A percentile compares a stretch with the other conserved stretches of the same genome.
phyloP scores from a whole-genome alignment of 2,329 filamentous ascomycete genomes.

The Coniochaeta sp. region DNA sequence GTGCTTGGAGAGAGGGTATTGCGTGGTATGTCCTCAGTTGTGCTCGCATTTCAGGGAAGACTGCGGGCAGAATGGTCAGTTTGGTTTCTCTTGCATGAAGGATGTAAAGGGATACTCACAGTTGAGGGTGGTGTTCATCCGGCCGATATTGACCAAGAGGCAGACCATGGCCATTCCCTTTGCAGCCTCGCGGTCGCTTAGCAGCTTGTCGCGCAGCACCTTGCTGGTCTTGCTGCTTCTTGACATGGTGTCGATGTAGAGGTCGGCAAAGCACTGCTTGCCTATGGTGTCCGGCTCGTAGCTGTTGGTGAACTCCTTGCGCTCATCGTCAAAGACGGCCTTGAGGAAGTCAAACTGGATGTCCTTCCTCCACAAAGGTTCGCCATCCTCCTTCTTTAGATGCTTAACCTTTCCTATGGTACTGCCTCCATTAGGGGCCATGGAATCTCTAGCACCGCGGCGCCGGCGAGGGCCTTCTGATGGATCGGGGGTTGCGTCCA shows the following conservation, averaged over 20 bases:
- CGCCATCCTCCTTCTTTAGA: constrained; percentile 82
- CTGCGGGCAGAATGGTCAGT: constrained; percentile 34
- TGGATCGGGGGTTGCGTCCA: constrained; percentile 34
- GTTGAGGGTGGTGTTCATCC: constrained; percentile 98
- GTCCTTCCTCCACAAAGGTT: constrained; percentile 78
- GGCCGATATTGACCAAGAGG: constrained; percentile 88
- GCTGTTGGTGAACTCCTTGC: constrained; percentile 79
- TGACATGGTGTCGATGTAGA: constrained; percentile 98
- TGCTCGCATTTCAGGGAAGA: constrained; percentile 98
- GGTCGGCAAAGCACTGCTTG: constrained; percentile 80
- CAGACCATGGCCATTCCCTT: constrained; percentile 99
- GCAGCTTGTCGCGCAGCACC: constrained; percentile 91
- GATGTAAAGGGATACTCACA: constrained; percentile 48
- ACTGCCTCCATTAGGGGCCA: constrained; percentile 21
- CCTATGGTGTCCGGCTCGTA: constrained; percentile 58
- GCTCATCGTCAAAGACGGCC: constrained; percentile 69
- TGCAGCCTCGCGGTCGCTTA: constrained; percentile 84
- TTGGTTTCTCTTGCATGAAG: not conserved
- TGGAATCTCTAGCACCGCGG: constrained; percentile 23
- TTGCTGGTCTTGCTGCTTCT: constrained; percentile 99
- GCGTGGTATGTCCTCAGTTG: constrained; percentile 97
- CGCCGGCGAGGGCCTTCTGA: constrained; percentile 17
- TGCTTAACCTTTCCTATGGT: constrained; percentile 67
- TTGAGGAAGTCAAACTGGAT: constrained; percentile 84
- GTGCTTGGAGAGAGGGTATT: constrained; percentile 90